These are phyloP conservation scores for Chalaropsis thielavioides DNA, from an alignment of 2,329 filamentous ascomycete genomes.

Conservation along the genomic window DNA sequence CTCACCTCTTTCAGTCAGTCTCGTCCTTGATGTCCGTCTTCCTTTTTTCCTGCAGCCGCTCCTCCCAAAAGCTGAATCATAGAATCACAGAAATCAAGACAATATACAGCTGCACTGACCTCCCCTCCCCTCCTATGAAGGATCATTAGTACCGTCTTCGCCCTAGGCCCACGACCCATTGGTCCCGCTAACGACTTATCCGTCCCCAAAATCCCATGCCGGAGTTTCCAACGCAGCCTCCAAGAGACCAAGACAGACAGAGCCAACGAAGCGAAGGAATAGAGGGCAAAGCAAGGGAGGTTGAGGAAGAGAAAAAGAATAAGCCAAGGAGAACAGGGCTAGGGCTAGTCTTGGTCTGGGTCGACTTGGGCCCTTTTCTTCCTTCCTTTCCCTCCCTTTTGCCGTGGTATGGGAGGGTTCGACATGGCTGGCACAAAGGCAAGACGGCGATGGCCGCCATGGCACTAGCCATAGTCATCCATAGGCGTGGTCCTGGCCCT, in stretches of 20 bases:
- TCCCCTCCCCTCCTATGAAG: neutral
- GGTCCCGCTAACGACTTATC: neutral
- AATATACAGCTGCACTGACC: neutral
- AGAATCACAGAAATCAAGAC: neutral
- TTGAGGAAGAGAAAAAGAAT: neutral
- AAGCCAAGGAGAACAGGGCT: neutral
- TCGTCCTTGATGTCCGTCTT: neutral
- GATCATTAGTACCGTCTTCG: neutral
- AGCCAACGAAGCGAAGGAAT: neutral
- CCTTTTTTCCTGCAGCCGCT: neutral
- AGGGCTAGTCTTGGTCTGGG: neutral
- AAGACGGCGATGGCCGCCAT: neutral
- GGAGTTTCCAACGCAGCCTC: neutral
- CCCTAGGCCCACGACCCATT: neutral
- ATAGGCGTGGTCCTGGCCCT: neutral
- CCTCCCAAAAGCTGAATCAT: neutral
- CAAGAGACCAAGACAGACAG: neutral
- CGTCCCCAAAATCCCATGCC: neutral
- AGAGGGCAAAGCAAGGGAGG: constrained; percentile 3
- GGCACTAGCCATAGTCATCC: neutral
- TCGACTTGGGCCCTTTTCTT: neutral
- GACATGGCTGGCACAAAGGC: neutral
- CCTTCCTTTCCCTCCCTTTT: neutral
- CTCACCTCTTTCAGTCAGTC: neutral
- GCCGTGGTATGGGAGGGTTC: neutral